phyloP scores from a whole-genome alignment of 805 yeast genomes.

The Kuraishia ogatae region DNA sequence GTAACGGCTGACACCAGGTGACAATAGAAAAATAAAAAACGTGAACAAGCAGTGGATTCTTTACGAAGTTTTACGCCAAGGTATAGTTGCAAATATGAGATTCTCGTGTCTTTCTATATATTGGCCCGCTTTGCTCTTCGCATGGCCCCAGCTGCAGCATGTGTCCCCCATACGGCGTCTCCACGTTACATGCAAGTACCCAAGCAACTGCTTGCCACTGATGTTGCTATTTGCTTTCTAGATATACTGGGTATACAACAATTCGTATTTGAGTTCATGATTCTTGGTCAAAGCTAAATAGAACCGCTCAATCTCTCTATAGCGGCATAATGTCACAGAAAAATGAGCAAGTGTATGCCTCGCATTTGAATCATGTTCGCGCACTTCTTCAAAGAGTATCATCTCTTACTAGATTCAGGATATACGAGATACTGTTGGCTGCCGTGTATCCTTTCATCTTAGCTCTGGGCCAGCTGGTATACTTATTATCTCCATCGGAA shows the following conservation, averaged over 20 bases:
- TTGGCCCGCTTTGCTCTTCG: neutral
- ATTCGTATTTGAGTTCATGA: no score
- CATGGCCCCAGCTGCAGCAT: neutral
- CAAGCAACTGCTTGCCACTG: neutral
- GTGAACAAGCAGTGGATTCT: no score
- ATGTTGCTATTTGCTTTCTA: neutral
- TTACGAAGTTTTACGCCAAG: no score
- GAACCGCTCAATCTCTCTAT: neutral
- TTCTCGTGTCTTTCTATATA: no score
- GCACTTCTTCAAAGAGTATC: neutral
- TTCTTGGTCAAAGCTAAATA: no score
- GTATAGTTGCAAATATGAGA: no score
- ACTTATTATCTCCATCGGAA: constrained; percentile 26
- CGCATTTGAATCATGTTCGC: neutral
- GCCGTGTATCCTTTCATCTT: constrained; percentile 34
- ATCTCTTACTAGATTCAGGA: neutral
- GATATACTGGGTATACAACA: no score
- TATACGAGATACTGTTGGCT: constrained; percentile 4
- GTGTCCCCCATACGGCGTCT: neutral
- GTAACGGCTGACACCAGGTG: no score
- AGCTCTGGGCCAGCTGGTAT: constrained; percentile 42
- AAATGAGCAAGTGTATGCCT: neutral
- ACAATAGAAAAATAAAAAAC: no score
- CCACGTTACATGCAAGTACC: neutral
- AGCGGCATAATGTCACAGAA: neutral